Evolutionary conservation across 805 yeast species (phyloP), one percentile per base, ranked within the genome.

Genomic region (Candida incommunis): DNA sequence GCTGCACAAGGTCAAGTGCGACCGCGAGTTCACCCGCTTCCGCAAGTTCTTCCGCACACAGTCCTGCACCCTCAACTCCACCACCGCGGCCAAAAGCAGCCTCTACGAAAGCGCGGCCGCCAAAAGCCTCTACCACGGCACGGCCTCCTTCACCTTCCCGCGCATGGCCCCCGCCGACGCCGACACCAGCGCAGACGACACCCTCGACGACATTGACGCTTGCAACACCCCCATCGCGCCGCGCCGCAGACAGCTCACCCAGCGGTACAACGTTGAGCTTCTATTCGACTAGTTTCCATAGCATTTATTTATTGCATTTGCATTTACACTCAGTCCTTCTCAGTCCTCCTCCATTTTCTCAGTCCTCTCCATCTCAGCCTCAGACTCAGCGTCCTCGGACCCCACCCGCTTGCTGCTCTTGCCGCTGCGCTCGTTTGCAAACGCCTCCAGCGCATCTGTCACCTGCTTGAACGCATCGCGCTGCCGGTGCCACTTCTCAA

Each of bases 21-120:
- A 75, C 54, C 65, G 68, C 5, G 78, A 75, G 52, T 56, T 77
- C 67, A 64, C 67, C 47, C 63, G 69, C 52, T 77, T 78, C 57
- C 70, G 77, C 50, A 61, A 62, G 7, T 40, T 37, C 41, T 54
- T 48, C 41, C 58, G 48, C 41, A 51, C 57, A 13, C 25, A 44
- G 9, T 57, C 54, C 22, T 58, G 61, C 22, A 48, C 49, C 11
- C 42, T 45, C 23, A 58, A 42, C 5, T 48, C 49, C n/a, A 44
- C 41, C 18, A 40, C 23, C 21, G 11, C 22, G 25, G 48, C 51
- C 9, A 50, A 55, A 7, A 43, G 47, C 26, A 62, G 50, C 3
- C 13, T 11, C 15, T 7, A 7, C 11, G 5, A 40, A 21, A 5
- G 21, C 9, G 4, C 43, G 9, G 16, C 4, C 21, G 5, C 20